These are phyloP conservation scores for Sphagnurus paluster DNA, from an alignment of 1,284 basidiomycete species.

Conservation along the genomic window DNA sequence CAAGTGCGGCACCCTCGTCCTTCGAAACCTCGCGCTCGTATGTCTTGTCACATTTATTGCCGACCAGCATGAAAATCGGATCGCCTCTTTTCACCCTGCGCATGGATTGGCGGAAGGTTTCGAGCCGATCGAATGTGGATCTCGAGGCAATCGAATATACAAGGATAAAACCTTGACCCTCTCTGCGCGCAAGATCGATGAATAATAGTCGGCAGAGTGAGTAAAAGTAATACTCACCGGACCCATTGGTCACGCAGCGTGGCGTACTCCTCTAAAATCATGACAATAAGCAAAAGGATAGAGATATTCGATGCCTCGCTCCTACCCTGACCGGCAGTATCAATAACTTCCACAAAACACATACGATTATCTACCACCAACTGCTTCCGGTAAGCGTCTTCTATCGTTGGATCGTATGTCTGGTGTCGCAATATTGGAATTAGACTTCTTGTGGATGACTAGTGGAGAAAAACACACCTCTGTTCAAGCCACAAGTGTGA, in stretches of 20 bases:
- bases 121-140: conserved; percentile 91
- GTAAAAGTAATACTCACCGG: conserved; percentile 55
- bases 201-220: conserved; percentile 8
- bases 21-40: conserved; percentile 85
- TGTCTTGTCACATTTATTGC: conserved; percentile 89
- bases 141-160: conserved; percentile 98
- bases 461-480: conserved; percentile 42
- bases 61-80: conserved; percentile 86
- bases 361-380: conserved; percentile 89
- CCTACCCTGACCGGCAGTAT: conserved; percentile 92
- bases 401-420: conserved; percentile 93
- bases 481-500: conserved; percentile 30
- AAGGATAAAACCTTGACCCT: conserved; percentile 97
- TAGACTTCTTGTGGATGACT: conserved; percentile 11
- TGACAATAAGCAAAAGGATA: conserved; percentile 16
- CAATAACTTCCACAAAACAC: conserved; percentile 91
- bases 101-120: conserved; percentile 95
- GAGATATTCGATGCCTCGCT: conserved; percentile 16
- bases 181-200: conserved; percentile 49
- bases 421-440: conserved; percentile 28
- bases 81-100: conserved; percentile 89
- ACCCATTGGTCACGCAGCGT: conserved; percentile 99
- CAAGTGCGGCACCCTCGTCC: conserved; percentile 86
- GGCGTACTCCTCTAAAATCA: conserved; percentile 83
- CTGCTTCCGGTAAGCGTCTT: conserved; percentile 93